A percentile compares a stretch with the other conserved stretches of the same genome.
phyloP scores from a whole-genome alignment of 2,329 filamentous ascomycete genomes.

The Pyricularia grisea region DNA sequence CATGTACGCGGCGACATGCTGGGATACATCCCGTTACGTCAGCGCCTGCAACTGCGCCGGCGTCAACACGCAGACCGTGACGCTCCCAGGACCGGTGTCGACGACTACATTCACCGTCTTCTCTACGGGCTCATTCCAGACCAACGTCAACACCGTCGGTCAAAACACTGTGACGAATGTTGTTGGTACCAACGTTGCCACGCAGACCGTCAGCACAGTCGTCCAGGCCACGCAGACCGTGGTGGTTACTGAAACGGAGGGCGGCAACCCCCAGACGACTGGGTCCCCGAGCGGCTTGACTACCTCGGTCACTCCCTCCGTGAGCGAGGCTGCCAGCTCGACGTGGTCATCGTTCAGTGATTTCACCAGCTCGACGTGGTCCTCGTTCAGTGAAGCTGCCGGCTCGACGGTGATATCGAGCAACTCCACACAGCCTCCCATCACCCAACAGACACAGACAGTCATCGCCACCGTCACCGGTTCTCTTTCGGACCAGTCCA shows the following conservation, averaged over 20 bases:
- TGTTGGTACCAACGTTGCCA: neutral
- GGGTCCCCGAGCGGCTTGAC: neutral
- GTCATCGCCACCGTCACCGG: neutral
- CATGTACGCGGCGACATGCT: neutral
- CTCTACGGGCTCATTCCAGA: neutral
- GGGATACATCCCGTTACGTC: neutral
- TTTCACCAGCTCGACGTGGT: neutral
- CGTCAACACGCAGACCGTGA: neutral
- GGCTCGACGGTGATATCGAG: too few species aligned
- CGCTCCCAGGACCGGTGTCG: neutral
- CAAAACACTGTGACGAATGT: neutral
- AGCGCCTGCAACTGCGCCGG: constrained; percentile 1
- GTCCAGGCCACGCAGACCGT: neutral
- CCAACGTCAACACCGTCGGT: neutral
- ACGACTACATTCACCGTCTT: neutral
- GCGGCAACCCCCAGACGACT: neutral
- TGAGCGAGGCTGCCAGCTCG: neutral
- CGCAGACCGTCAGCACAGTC: neutral
- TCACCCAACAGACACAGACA: neutral
- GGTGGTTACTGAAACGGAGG: neutral
- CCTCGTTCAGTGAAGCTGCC: too few species aligned
- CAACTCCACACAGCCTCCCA: neutral
- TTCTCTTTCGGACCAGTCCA: neutral
- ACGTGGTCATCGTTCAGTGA: neutral
- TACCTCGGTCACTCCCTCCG: neutral